Evolutionary conservation across 2,329 filamentous ascomycete species (phyloP).

Genomic region (Tricladium varicosporioides): DNA sequence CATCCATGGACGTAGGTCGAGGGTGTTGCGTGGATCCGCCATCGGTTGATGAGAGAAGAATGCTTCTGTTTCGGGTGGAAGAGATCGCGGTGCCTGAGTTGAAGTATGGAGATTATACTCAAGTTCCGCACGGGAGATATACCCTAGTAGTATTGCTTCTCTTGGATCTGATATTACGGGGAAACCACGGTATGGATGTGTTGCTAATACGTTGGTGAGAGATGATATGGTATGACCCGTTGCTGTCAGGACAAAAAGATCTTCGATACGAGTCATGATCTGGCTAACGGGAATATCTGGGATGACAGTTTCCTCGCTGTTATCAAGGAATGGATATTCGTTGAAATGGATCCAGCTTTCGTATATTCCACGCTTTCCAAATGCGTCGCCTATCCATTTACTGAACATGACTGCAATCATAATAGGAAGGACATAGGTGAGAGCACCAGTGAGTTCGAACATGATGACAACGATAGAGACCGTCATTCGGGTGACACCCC

Average conservation of each 20-base stretch:
- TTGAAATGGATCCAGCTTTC: conserved; percentile 97
- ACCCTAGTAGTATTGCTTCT: conserved; percentile 80
- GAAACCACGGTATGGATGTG: conserved; percentile 83
- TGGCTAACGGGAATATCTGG: conserved; percentile 84
- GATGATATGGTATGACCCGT: conserved; percentile 82
- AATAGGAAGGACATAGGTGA: conserved; percentile 95
- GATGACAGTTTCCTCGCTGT: conserved; percentile 73
- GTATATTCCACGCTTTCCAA: conserved; percentile 91
- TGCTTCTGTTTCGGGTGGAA: conserved; percentile 71
- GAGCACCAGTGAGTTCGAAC: conserved; percentile 95
- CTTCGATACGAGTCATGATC: conserved; percentile 90
- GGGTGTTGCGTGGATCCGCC: conserved; percentile 70
- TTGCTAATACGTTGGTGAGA: conserved; percentile 67
- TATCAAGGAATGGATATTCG: conserved; percentile 93
- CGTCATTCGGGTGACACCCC: conserved; percentile 92
- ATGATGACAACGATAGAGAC: conserved; percentile 99
- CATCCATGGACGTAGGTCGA: conserved; percentile 97
- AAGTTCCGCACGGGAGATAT: conserved; percentile 90
- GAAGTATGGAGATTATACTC: conserved; percentile 73
- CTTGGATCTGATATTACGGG: conserved; percentile 80
- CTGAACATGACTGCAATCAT: conserved; percentile 99
- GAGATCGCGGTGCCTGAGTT: conserved; percentile 51
- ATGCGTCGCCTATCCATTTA: conserved; percentile 97
- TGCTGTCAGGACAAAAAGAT: conserved; percentile 83
- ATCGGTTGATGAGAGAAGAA: conserved; percentile 84